phyloP scores from a whole-genome alignment of 768 basidiomycete species.

The Dentipellis sp. region DNA sequence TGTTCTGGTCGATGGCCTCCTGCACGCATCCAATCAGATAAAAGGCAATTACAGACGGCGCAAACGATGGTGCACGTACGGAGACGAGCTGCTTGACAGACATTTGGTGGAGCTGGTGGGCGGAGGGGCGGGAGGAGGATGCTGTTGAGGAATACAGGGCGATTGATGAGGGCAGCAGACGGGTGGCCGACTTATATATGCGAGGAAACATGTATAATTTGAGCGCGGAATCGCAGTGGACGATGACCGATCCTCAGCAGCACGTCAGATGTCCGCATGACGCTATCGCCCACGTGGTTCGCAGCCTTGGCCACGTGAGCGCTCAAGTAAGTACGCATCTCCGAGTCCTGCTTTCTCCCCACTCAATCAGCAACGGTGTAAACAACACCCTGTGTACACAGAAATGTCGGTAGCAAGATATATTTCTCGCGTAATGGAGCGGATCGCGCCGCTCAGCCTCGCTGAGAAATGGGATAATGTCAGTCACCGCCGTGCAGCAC shows the following conservation, averaged over 20 bases:
- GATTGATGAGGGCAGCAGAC: conserved; percentile 13
- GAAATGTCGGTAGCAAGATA: conserved; percentile 33
- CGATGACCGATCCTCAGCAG: neutral
- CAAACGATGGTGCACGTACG: conserved; percentile 18
- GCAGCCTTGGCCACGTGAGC: neutral
- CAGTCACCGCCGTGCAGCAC: conserved; percentile 21
- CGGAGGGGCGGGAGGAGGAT: conserved; percentile 24
- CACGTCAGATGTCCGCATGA: neutral
- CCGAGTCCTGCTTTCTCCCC: too few relatives aligned
- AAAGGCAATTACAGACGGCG: neutral
- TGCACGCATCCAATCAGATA: conserved; percentile 7
- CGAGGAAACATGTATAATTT: neutral
- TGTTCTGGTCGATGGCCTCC: conserved; percentile 27
- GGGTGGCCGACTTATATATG: conserved; percentile 6
- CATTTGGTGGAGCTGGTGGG: conserved; percentile 23
- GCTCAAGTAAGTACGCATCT: too few relatives aligned
- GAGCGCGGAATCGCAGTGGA: neutral
- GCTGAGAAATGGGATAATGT: conserved; percentile 97
- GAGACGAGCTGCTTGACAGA: conserved; percentile 30
- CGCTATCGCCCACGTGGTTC: neutral
- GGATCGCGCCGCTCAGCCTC: conserved; percentile 76
- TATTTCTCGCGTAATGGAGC: conserved; percentile 64
- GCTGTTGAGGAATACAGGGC: conserved; percentile 12
- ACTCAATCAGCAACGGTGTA: neutral
- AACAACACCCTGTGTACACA: neutral